These are phyloP conservation scores for Wickerhamiella musiphila DNA, from an alignment of 805 yeast genomes.

Conservation along the genomic window DNA sequence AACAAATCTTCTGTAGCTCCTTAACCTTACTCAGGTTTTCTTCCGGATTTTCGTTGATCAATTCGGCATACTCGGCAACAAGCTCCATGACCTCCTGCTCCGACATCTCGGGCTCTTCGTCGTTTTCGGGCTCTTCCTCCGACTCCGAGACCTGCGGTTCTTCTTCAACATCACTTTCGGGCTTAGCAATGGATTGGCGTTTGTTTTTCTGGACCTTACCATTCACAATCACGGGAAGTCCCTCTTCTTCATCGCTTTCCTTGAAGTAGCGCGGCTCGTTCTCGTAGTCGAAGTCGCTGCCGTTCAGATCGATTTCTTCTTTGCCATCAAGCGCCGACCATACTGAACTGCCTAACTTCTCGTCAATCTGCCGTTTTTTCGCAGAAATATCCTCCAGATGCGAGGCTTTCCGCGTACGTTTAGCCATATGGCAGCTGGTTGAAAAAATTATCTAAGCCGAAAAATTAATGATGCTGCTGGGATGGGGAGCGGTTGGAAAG, in stretches of 20 bases:
- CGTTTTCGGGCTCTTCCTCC: slow-evolving; percentile 18
- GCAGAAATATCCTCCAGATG: slow-evolving; percentile 3
- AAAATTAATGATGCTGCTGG: slow-evolving; percentile 3
- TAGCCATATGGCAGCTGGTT: slow-evolving; percentile 6
- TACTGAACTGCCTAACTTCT: slow-evolving; percentile 3
- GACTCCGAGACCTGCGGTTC: slow-evolving; percentile 16
- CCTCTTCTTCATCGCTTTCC: slow-evolving; percentile 24
- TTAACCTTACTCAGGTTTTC: slow-evolving; percentile 51
- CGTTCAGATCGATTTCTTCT: slow-evolving; percentile 62
- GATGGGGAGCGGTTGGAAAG: too few species aligned
- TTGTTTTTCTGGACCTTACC: slow-evolving; percentile 43
- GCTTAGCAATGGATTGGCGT: neutral
- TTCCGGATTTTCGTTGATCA: slow-evolving; percentile 75
- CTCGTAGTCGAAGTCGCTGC: too few species aligned
- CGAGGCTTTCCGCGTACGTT: slow-evolving; percentile 5
- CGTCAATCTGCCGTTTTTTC: slow-evolving; percentile 8
- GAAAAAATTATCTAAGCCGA: neutral
- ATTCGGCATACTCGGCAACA: slow-evolving; percentile 64
- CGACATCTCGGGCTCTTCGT: slow-evolving; percentile 32
- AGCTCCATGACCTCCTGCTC: slow-evolving; percentile 57
- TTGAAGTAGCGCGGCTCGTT: slow-evolving; percentile 42
- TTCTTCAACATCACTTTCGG: slow-evolving; percentile 15
- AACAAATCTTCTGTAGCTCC: slow-evolving; percentile 25
- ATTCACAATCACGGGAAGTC: slow-evolving; percentile 57
- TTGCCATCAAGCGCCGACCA: slow-evolving; percentile 22